phyloP scores from a whole-genome alignment of 805 yeast species.

The Naumovozyma baii region DNA sequence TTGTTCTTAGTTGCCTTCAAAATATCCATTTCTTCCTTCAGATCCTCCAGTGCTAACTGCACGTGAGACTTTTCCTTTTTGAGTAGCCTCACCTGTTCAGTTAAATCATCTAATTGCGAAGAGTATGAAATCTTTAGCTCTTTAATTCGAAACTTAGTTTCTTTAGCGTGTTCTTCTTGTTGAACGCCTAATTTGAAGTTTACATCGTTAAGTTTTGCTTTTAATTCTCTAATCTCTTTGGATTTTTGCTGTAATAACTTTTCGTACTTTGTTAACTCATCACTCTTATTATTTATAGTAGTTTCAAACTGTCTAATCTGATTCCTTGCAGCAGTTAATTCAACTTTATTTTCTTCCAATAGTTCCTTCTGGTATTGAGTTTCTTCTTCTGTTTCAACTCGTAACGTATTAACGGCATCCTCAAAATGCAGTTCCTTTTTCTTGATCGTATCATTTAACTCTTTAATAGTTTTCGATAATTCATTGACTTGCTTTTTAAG shows the following conservation, averaged over 20 bases:
- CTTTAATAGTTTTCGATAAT: neutral
- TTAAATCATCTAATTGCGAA: neutral
- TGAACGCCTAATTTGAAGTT: neutral
- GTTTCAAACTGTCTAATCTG: too few relatives aligned
- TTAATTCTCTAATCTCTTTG: constrained; percentile 3
- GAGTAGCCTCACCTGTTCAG: neutral
- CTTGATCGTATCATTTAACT: too few relatives aligned
- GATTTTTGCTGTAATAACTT: constrained; percentile 4
- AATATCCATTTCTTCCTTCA: neutral
- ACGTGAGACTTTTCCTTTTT: neutral
- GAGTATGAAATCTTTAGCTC: neutral
- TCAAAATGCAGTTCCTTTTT: too few relatives aligned
- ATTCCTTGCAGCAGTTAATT: neutral
- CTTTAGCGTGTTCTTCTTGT: neutral
- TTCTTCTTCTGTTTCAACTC: neutral
- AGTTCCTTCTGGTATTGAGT: neutral
- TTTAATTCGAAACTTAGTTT: neutral
- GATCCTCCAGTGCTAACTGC: neutral
- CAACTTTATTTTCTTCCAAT: neutral
- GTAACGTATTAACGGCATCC: too few relatives aligned
- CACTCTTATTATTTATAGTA: too few relatives aligned
- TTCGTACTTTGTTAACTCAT: neutral
- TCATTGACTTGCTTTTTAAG: neutral
- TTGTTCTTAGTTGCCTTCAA: constrained; percentile 12
- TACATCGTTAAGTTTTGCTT: constrained; percentile 1